phyloP scores from a whole-genome alignment of 2,329 filamentous ascomycete species.

The Chaetoscypha palmicola region DNA sequence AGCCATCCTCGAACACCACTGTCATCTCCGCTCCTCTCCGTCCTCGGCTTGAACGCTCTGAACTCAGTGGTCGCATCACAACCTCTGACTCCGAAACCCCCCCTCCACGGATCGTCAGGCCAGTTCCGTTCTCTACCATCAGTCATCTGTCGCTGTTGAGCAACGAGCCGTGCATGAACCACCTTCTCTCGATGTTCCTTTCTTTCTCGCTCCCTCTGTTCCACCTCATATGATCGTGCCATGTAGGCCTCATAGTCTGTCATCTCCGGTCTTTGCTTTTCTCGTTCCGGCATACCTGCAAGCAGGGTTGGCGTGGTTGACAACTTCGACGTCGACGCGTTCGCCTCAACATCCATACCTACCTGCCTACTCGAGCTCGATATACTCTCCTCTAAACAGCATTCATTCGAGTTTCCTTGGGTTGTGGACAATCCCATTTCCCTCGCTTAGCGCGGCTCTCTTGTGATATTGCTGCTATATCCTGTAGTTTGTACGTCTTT shows the following conservation, averaged over 20 bases:
- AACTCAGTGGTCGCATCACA: too few relatives aligned
- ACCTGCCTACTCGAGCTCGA: too few relatives aligned
- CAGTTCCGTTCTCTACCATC: conserved; percentile 4
- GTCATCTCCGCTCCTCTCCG: neutral
- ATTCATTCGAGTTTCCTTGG: too few relatives aligned
- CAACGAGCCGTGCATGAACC: conserved; percentile 12
- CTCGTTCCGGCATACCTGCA: neutral
- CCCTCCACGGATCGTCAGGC: conserved; percentile 19
- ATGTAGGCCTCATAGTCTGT: conserved; percentile 14
- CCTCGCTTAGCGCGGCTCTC: too few relatives aligned
- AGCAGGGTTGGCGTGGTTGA: conserved; percentile 12
- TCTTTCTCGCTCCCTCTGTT: neutral
- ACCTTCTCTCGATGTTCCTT: conserved; percentile 7
- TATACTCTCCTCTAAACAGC: too few relatives aligned
- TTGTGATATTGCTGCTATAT: too few relatives aligned
- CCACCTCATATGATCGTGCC: conserved; percentile 3
- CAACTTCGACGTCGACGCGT: conserved; percentile 9
- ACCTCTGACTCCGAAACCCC: conserved; percentile 15
- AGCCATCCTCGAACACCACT: conserved; percentile 12
- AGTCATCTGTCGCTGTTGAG: conserved; percentile 4
- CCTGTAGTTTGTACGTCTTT: too few relatives aligned
- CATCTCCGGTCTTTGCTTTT: neutral
- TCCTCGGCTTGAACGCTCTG: neutral
- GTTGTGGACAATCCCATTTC: too few relatives aligned
- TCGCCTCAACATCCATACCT: neutral